A percentile compares a stretch with the other conserved stretches of the same genome.
Evolutionary conservation across 768 basidiomycete genomes (phyloP).

Genomic region (Trichaptum fuscoviolaceum): DNA sequence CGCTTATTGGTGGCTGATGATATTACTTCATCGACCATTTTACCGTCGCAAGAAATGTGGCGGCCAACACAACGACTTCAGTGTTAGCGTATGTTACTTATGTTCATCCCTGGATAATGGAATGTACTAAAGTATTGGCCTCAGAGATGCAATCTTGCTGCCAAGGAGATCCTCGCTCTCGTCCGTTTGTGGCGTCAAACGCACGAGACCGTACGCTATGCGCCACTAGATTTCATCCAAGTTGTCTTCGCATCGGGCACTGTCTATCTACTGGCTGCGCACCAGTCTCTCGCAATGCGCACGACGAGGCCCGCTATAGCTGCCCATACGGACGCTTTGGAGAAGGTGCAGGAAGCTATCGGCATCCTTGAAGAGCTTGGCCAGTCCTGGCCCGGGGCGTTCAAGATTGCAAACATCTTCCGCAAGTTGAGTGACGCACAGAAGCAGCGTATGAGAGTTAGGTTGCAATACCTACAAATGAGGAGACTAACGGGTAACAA

Average conservation of each 20-base stretch:
- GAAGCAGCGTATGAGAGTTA: neutral
- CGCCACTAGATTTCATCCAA: constrained; percentile 54
- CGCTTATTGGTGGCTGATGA: constrained; percentile 53
- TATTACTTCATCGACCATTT: constrained; percentile 54
- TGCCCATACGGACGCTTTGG: neutral
- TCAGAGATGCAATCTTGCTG: constrained; percentile 48
- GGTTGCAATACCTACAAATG: neutral
- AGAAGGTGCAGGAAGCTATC: neutral
- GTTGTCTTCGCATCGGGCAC: constrained; percentile 57
- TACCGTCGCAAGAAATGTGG: constrained; percentile 24
- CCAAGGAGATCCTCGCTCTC: constrained; percentile 50
- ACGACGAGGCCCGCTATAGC: neutral
- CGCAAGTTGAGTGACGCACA: neutral
- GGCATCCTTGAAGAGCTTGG: neutral
- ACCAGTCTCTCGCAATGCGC: constrained; percentile 24
- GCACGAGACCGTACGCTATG: constrained; percentile 46
- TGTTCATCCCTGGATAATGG: neutral
- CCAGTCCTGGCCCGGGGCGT: neutral
- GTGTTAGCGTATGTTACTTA: constrained; percentile 38
- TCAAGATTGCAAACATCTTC: neutral
- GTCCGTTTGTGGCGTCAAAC: constrained; percentile 42
- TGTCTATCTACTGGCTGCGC: constrained; percentile 48
- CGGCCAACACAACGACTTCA: constrained; percentile 31
- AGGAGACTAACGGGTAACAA: neutral
- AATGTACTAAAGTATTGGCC: neutral